Conservation (phyloP, 805 yeast species). For the Cyberlindnera misumaiensis region DNA sequence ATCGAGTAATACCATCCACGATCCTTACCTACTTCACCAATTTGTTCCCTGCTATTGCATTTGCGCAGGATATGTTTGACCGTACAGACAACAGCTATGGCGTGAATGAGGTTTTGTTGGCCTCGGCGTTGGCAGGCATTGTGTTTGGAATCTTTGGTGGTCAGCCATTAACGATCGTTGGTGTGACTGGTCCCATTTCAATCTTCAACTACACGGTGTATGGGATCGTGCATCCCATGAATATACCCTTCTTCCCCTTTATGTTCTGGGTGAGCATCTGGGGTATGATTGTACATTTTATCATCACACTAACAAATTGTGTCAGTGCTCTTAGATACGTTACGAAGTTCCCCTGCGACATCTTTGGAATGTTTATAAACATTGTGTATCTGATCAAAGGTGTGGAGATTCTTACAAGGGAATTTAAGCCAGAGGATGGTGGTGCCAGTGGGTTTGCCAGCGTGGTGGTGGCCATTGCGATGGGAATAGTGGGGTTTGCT, state of each 20-base stretch:
- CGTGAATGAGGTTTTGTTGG: constrained; percentile 78
- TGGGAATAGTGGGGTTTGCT: constrained; percentile 71
- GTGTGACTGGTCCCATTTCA: constrained; percentile 94
- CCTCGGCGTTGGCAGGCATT: constrained; percentile 84
- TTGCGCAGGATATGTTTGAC: constrained; percentile 96
- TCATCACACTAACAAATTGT: constrained; percentile 63
- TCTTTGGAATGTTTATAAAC: constrained; percentile 87
- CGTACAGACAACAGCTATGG: constrained; percentile 84
- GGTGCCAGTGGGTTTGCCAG: constrained; percentile 61
- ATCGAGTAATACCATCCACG: constrained; percentile 82
- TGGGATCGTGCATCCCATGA: constrained; percentile 52
- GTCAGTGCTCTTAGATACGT: constrained; percentile 64
- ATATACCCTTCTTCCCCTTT: constrained; percentile 57
- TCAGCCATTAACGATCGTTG: constrained; percentile 91
- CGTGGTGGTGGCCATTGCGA: constrained; percentile 64
- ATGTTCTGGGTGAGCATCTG: constrained; percentile 96
- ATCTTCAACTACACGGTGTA: constrained; percentile 90
- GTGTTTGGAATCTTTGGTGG: constrained; percentile 83
- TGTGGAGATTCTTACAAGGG: constrained; percentile 68
- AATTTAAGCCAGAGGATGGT: constrained; percentile 42
- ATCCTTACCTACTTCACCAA: constrained; percentile 84
- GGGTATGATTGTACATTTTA: constrained; percentile 77
- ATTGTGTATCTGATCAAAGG: constrained; percentile 88
- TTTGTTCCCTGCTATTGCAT: constrained; percentile 86
- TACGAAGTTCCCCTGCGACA: constrained; percentile 81